Base-by-base conservation (phyloP, 148 eudicot genomes). In the Drosera capensis region DNA sequence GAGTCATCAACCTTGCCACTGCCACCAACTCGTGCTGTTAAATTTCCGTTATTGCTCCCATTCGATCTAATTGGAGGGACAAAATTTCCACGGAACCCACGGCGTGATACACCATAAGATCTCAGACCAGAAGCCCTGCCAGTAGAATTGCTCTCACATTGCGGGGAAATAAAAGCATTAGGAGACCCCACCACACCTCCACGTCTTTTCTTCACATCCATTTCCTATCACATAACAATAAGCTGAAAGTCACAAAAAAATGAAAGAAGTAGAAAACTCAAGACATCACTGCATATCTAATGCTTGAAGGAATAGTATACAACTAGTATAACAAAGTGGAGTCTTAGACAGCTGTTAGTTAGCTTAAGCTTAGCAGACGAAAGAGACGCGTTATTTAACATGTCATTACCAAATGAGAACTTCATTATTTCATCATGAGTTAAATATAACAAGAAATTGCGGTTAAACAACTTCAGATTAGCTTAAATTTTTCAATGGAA, bases 41-140 rank as follows among this genome's bases (percentile, higher is more conserved):
- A 30, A 62, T 69, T 81, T 46, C 82, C 75, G 25, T 54, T 45
- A 56, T 72, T 79, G 63, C 65, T 71, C 40, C 78, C 85, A 64
- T 63, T 92, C 15, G 94, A 73, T 66, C 67, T 70, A 54, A 92
- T 85, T 5, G 99, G 99, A 37, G 99, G 99, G 18, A 92, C 71
- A 62, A 92, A 92, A 74, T 71, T 88, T 60, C 99, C 90, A 61
- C 99, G 94, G 46, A 85, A 61, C 23, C 99, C 99, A 57, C 99
- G 99, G 12, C 99, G 94, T 55, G 88, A 61, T 44, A 67, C 55
- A 18, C 80, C 88, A 68, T 78, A 92, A 40, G 95, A 68, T 74
- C 63, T 81, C 59, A 68, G 78, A 46, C 78, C 75, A 62, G 65
- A 81, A 30, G 66, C 64, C 56, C 70, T 71, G 52, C 41, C 54